Base-by-base conservation (phyloP, 1,284 basidiomycete genomes). In the Sparassis latifolia region DNA sequence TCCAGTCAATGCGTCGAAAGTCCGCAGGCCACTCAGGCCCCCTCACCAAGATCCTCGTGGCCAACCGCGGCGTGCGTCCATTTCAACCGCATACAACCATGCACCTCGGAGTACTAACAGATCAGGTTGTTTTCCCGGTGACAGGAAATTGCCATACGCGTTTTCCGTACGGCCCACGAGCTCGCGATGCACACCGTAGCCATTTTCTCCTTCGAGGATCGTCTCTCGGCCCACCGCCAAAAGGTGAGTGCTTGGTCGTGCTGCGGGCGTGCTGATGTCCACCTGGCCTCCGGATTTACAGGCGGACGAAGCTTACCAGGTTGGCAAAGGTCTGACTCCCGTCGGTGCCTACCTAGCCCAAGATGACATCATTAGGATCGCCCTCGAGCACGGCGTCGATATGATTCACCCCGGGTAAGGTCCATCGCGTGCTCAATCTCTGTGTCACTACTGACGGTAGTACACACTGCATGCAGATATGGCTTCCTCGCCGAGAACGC, bases 161-260 rank as follows among this genome's bases (percentile, higher is more conserved):
- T 99, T 47, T 97, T 99, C 80, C 82, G 97, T 65, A 98, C 97
- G 2, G 92, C 97, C 49, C 96, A 99, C 75, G 97, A 99, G 69
- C 82, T 99, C 54, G 97, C 95, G 35, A 97, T 99, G 94, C 92
- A 96, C 68, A 97, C 96, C 48, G 97, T 99, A 51, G 96, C 97
- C 43, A 97, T 99, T 74, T 99, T 92, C 77, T 97, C 94, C 12
- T 88, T 80, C 67, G 97, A 99, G 72, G 97, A 99, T 77, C 83
- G 97, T 56, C 82, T 98, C 74, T 92, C 86, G 52, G 96, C 97
- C 42, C 97, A 99, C 76, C 84, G 97, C 64, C 95, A 98, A 72
- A 99, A 99, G 84, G 91, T 86, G 58, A 30, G 70, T 52, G 42
- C 39, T 20, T 28, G 4, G 37, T 39, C 20, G 33, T 33, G 33